Evolutionary conservation across 441 rosid genomes (phyloP).

Genomic region (Capsella rubella): DNA sequence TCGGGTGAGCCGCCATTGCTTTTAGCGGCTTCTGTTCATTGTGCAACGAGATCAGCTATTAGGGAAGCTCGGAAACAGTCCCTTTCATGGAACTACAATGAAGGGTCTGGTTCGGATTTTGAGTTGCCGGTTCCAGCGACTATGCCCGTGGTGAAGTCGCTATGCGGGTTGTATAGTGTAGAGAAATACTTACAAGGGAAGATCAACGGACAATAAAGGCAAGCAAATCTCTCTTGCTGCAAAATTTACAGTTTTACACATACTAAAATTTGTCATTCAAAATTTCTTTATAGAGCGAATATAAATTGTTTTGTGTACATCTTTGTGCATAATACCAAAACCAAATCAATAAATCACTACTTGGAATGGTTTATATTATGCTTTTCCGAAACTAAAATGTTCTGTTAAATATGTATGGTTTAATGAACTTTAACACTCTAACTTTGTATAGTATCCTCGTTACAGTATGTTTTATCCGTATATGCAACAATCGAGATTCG

Average conservation of each 20-base stretch:
- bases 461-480: no score
- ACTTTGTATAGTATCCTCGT: no score
- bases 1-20: constrained; percentile 92
- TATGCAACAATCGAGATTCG: no score
- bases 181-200: constrained; percentile 57
- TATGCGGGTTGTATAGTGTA: constrained; percentile 72
- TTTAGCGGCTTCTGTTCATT: constrained; percentile 79
- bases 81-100: constrained; percentile 52
- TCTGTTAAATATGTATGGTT: no score
- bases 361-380: no score
- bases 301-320: neutral
- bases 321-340: neutral
- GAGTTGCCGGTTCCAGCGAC: constrained; percentile 78
- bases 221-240: neutral
- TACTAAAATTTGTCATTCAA: neutral
- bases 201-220: neutral
- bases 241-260: neutral
- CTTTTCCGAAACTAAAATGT: no score
- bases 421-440: no score
- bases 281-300: neutral
- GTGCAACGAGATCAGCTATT: constrained; percentile 87
- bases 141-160: constrained; percentile 82
- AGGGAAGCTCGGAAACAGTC: constrained; percentile 76
- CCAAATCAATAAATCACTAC: neutral
- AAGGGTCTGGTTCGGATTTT: constrained; percentile 40